These are phyloP conservation scores for Melastoma malabathricum DNA, from an alignment of 345 rosid genomes.

Conservation along the genomic window DNA sequence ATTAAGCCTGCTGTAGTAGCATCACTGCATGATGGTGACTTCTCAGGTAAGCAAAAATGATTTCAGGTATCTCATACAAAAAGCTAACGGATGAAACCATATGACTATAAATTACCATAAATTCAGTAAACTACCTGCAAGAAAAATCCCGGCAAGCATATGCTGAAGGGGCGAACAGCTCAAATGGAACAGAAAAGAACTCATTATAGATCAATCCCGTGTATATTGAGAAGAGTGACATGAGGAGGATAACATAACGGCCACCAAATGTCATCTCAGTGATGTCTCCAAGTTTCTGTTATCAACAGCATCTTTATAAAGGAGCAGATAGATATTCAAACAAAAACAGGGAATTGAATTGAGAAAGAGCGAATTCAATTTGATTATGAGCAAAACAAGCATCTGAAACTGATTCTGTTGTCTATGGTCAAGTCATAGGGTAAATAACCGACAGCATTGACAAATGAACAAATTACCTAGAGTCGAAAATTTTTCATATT, in stretches of 20 bases:
- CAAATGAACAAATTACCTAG: too few species aligned
- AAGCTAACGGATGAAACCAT: neutral
- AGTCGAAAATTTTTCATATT: too few species aligned
- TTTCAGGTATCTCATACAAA: neutral
- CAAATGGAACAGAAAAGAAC: constrained; percentile 91
- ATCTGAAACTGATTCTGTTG: too few species aligned
- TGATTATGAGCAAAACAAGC: too few species aligned
- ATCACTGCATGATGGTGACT: constrained; percentile 30
- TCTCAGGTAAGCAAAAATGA: neutral
- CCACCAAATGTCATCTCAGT: constrained; percentile 97
- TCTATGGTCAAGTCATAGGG: too few species aligned
- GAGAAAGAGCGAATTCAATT: neutral
- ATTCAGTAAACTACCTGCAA: constrained; percentile 50
- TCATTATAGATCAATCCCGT: constrained; percentile 93
- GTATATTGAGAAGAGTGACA: constrained; percentile 88
- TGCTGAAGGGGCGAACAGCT: constrained; percentile 73
- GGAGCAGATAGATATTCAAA: too few species aligned
- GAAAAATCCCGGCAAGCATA: constrained; percentile 87
- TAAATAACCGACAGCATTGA: too few species aligned
- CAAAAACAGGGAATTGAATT: constrained; percentile 1
- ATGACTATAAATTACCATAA: neutral
- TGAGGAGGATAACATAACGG: constrained; percentile 87
- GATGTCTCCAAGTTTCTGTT: constrained; percentile 91
- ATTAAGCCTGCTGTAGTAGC: constrained; percentile 76
- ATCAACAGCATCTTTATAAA: neutral